A percentile compares a stretch with the other conserved stretches of the same genome.
These are phyloP conservation scores for Talaromyces albobiverticillius DNA, from an alignment of 2,329 filamentous ascomycete genomes.

Conservation along the genomic window DNA sequence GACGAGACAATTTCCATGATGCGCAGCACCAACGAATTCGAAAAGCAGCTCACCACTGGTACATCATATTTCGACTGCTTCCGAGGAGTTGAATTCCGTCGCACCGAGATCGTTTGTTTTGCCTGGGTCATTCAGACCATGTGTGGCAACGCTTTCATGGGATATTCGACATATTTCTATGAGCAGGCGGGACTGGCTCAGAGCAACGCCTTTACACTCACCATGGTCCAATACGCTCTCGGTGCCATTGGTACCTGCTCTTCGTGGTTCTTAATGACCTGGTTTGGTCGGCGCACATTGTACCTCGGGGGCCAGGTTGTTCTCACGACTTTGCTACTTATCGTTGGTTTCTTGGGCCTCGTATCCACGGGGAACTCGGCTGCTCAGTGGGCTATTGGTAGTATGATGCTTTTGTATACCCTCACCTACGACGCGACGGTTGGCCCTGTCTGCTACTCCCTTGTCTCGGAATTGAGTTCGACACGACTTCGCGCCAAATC, in stretches of 20 bases:
- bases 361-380: conserved; percentile 8
- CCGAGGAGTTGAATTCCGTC: conserved; percentile 33
- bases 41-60: conserved; percentile 54
- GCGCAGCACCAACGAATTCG: conserved; percentile 79
- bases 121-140: conserved; percentile 37
- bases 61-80: conserved; percentile 62
- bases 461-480: conserved; percentile 46
- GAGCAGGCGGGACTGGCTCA: conserved; percentile 33
- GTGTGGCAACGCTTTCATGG: conserved; percentile 32
- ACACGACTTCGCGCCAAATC: conserved; percentile 45
- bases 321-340: conserved; percentile 24
- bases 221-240: conserved; percentile 59
- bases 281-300: conserved; percentile 39
- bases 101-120: conserved; percentile 40
- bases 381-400: conserved; percentile 39
- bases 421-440: conserved; percentile 58
- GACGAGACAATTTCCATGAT: conserved; percentile 87
- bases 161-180: conserved; percentile 48
- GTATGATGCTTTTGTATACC: conserved; percentile 60
- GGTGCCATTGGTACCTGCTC: conserved; percentile 49
- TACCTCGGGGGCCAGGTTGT: conserved; percentile 29
- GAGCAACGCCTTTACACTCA: conserved; percentile 36
- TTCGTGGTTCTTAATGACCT: conserved; percentile 46
- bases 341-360: neutral
- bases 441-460: conserved; percentile 43